Evolutionary conservation across 306 rosid genomes (phyloP), one percentile per base, ranked within the genome.

Genomic region (Trifolium dubium): DNA sequence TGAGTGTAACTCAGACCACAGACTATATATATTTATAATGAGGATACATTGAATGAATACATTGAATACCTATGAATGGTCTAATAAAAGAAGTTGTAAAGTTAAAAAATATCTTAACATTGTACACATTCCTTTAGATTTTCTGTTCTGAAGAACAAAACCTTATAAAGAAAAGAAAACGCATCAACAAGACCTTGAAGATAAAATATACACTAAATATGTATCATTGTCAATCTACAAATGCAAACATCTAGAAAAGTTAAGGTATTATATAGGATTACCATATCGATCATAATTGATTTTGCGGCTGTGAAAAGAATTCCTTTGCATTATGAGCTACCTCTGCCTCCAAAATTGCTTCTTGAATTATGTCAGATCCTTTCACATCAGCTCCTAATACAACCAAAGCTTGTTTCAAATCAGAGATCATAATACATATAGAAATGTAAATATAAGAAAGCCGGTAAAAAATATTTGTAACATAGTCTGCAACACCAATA

Each of bases 291-390:
- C 79, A 75, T 62, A 74, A 67, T 80, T 89, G 88, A 69, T 76
- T 91, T 79, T 86, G 85, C 53, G 90, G 93, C 50, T 80, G 86
- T 13, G 92, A 88, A 85, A 91, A 87, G 87, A 91, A 91, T 49
- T 91, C 88, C 82, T 93, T 91, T 74, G 97, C 94, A 2, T 72
- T 91, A 67, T 51, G 89, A 60, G 97, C 96, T 47, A 93, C 92
- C 76, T 93, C 96, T 81, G 98, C 91, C 88, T 90, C 97, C 79
- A 91, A 47, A 40, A 89, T 71, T 44, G 97, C 98, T 85, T 91
- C 97, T 75, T 88, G 83, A 55, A 93, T 81, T 75, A 89, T 61
- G 77, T 90, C 93, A 32, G 93, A 89, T 78, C 97, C 98, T 41
- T 66, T 82, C 68, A 75, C 77, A 40, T 83, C 83, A 56, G 74